Conservation (phyloP, 2,329 filamentous ascomycete species). For the Emericellopsis atlantica region DNA sequence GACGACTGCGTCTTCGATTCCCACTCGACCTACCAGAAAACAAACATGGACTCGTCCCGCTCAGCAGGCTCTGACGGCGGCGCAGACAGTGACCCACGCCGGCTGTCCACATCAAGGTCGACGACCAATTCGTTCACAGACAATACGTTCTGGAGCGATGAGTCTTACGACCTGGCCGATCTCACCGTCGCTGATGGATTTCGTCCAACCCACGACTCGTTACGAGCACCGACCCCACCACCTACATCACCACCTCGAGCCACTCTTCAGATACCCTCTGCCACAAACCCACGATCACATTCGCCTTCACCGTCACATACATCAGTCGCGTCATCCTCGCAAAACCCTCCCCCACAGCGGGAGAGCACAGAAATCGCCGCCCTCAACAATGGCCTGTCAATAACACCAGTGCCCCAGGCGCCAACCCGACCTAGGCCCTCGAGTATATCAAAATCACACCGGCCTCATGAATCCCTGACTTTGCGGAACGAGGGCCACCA, state of each 20-base stretch:
- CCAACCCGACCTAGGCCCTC: conserved; percentile 26
- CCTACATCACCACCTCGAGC: conserved; percentile 5
- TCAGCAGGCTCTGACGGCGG: conserved; percentile 22
- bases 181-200: conserved; percentile 41
- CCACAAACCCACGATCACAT: conserved; percentile 4
- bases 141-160: conserved; percentile 5
- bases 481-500: conserved; percentile 37
- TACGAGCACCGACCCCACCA: conserved; percentile 1
- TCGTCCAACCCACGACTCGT: conserved; percentile 17
- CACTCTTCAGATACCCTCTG: conserved; percentile 1
- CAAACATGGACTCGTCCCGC: conserved; percentile 26
- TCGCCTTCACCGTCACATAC: conserved; percentile 7
- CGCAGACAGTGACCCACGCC: conserved; percentile 24
- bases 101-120: conserved; percentile 22
- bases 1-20: conserved; percentile 1
- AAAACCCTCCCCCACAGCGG: conserved; percentile 6
- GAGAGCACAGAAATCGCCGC: too few species aligned
- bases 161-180: conserved; percentile 34
- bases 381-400: conserved; percentile 7
- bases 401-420: conserved; percentile 5
- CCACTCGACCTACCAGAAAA: neutral
- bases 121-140: conserved; percentile 13
- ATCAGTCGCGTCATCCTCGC: conserved; percentile 11
- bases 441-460: conserved; percentile 42
- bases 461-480: conserved; percentile 33